Evolutionary conservation across 2,329 filamentous ascomycete species (phyloP), one percentile per base, ranked within the genome.

Genomic region (Aspergillus sp.): DNA sequence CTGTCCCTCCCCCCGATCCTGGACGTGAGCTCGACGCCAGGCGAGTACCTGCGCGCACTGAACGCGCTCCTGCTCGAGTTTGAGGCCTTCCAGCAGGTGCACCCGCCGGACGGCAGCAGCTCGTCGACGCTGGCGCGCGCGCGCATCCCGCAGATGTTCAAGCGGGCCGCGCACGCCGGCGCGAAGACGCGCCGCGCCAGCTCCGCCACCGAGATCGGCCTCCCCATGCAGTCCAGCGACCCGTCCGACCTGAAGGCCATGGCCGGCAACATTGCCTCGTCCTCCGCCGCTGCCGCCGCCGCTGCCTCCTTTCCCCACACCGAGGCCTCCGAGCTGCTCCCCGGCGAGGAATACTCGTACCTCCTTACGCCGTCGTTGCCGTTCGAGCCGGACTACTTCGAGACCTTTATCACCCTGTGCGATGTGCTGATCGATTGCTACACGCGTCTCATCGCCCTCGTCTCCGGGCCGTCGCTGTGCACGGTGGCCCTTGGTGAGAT

Each of bases 301-400:
- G 66, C 74, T 20, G 62, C 68, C n/a, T 65, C 72, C 21, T 71
- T 75, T 48, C 67, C 74, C 23, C 65, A 72, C 50, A 81, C 79
- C 47, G 83, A 80, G 57, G 73, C 73, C 50, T 73, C 67, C 6
- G 88, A 91, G 58, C 79, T 91, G 20, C 76, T 89, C 1, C 87
- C 88, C 0, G 91, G 91, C 34, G 91, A 96, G 66, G 90, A 95
- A 64, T 99, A 97, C 70, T 85, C 86, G 0, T 87, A 93, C 69
- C 80, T 99, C 1, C 81, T 97, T 17, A 97, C 93, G n/a, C 94
- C 94, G 0, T 88, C 86, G 14, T 76, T 99, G 45, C 94, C 94
- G 0, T 99, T 99, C 67, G 92, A 97, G 59, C 94, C 94, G 0
- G 94, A 99, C 72, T 99, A 96, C 66, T 94, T 93, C 71, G 91